Conservation (phyloP, 768 basidiomycete species). For the Tricholoma sp. region DNA sequence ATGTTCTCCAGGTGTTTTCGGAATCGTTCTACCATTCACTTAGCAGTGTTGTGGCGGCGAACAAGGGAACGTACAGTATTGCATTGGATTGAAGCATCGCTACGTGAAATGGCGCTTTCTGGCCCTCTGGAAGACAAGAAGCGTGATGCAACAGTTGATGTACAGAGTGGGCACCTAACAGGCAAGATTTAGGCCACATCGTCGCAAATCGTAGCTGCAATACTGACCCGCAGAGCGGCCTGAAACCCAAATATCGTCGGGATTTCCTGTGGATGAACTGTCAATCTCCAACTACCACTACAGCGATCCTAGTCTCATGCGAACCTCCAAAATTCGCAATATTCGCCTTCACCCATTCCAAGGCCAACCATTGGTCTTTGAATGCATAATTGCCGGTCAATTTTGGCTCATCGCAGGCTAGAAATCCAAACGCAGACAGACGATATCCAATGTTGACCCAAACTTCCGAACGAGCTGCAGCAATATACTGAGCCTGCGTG, state of each 20-base stretch:
- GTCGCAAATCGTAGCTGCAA: neutral
- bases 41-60: neutral
- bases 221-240: slow-evolving; percentile 67
- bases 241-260: slow-evolving; percentile 52
- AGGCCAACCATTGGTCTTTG: slow-evolving; percentile 77
- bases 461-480: slow-evolving; percentile 60
- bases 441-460: slow-evolving; percentile 79
- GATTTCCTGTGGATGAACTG: slow-evolving; percentile 40
- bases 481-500: slow-evolving; percentile 62
- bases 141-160: slow-evolving; percentile 66
- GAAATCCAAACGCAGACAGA: slow-evolving; percentile 71
- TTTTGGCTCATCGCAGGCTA: slow-evolving; percentile 54
- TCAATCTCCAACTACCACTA: neutral
- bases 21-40: slow-evolving; percentile 35
- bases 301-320: neutral
- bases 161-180: slow-evolving; percentile 65
- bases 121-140: slow-evolving; percentile 52
- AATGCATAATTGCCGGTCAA: slow-evolving; percentile 77
- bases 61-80: slow-evolving; percentile 45
- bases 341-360: slow-evolving; percentile 69
- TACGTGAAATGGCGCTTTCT: slow-evolving; percentile 58
- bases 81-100: slow-evolving; percentile 73
- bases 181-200: neutral
- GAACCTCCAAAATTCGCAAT: slow-evolving; percentile 66
- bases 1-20: slow-evolving; percentile 55